Percentiles rank a stretch among this genome's conserved stretches.
phyloP scores from a whole-genome alignment of 192 early-diverging fungal genomes.

The Rhizophagus sp. region DNA sequence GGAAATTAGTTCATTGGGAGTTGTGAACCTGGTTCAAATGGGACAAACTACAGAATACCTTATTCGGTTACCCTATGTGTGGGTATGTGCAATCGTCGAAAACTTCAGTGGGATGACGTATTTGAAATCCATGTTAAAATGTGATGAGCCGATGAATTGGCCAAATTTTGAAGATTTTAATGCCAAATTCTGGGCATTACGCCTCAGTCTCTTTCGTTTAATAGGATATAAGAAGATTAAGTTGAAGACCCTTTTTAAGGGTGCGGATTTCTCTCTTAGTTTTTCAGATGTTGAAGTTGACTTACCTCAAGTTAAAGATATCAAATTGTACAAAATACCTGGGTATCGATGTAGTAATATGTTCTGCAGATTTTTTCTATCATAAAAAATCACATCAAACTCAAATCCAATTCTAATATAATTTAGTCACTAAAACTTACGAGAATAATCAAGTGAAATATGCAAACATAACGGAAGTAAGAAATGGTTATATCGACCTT shows the following conservation, averaged over 20 bases:
- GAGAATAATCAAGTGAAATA: slow-evolving; percentile 13
- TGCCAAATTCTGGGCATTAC: slow-evolving; percentile 4
- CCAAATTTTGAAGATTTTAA: not conserved
- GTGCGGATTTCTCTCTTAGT: not conserved
- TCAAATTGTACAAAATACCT: slow-evolving; percentile 5
- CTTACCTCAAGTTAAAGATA: not conserved
- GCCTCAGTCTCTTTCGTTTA: not conserved
- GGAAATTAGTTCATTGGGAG: too few relatives aligned
- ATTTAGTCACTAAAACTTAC: not conserved
- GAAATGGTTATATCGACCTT: not conserved
- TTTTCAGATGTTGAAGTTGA: slow-evolving; percentile 13
- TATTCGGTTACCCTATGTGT: too few relatives aligned
- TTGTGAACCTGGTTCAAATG: too few relatives aligned
- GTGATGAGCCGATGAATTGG: not conserved
- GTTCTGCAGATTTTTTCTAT: slow-evolving; percentile 3
- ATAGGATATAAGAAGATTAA: not conserved
- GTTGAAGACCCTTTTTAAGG: not conserved
- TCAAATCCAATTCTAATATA: slow-evolving; percentile 5
- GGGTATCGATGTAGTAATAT: not conserved
- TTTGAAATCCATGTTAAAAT: too few relatives aligned
- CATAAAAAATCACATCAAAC: not conserved
- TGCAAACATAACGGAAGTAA: not conserved
- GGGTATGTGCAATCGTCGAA: too few relatives aligned
- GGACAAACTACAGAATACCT: too few relatives aligned
- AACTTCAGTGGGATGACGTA: too few relatives aligned